Evolutionary conservation across 441 rosid genomes (phyloP), one percentile per base, ranked within the genome.

Genomic region (Populus hybrid): DNA sequence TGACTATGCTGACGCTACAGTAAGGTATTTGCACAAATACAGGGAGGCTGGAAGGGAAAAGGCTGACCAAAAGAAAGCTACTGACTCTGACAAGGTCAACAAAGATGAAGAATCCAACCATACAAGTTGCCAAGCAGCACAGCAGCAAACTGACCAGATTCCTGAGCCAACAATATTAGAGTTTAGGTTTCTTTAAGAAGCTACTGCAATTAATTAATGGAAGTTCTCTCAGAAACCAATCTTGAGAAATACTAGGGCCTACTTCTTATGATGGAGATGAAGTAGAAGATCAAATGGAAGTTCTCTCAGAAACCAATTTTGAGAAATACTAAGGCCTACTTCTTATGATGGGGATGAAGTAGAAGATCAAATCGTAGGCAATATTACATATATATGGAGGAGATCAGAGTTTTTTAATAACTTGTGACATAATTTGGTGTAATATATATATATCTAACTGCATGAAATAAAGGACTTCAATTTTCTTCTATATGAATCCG

Each of bases 1-100:
- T 81, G 80, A 88, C 85, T 88, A 86, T 36, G 88, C 97, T 28
- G 91, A 90, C 24, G 89, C 92, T 14, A 84, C 88, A n/a, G 83
- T 82, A 14, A 92, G 94, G 85, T 82, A 89, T 80, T 87, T 92
- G 66, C 90, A 91, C 75, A 92, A 84, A 83, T 92, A 82, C 79
- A 88, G 98, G 63, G 90, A 90, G 66, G 90, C 88, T 53, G 98
- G 92, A 73, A 83, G 91, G 76, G 90, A 89, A 71, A 93, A 76
- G 82, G 84, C 87, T 67, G 20, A 75, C 23, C 59, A 67, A 35
- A 67, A 12, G 76, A 75, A 65, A 70, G 26, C 53, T 26, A 24
- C 68, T 18, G 16, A 10, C 23, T 3, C 70, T 30, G 82, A 75
- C 10, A 78, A 79, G 75, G 88, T 40, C 50, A 11, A 84, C 24